These are phyloP conservation scores for Pilasporangium apinafurcum DNA, from an alignment of 352 stramenopile genomes.

Conservation along the genomic window DNA sequence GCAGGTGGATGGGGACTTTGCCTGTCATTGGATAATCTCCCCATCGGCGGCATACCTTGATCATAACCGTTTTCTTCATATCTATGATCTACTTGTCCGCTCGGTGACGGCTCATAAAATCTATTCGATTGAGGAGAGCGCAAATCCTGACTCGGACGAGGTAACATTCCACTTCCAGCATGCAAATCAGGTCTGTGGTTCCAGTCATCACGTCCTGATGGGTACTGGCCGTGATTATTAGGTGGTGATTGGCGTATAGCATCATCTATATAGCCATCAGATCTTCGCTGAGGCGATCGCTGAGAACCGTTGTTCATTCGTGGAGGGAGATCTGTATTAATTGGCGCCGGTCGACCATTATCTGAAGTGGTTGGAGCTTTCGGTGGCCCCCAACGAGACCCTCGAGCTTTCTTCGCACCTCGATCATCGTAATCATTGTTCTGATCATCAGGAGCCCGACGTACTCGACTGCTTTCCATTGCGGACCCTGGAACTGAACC, in stretches of 20 bases:
- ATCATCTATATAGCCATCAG: not conserved
- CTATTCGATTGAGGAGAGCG: not conserved
- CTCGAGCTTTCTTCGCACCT: constrained; percentile 49
- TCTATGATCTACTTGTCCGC: not conserved
- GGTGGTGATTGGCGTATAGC: not conserved
- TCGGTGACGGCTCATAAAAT: constrained; percentile 1
- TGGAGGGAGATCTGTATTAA: constrained; percentile 20
- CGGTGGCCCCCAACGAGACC: constrained; percentile 64
- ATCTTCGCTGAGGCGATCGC: constrained; percentile 7
- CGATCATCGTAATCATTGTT: constrained; percentile 28
- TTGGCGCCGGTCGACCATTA: constrained; percentile 36
- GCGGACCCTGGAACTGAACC: constrained; percentile 2
- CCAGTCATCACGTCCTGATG: not conserved
- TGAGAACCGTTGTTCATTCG: not conserved
- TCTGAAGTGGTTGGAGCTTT: constrained; percentile 18
- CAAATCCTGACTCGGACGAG: no score
- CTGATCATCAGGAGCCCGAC: constrained; percentile 18
- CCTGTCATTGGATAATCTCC: constrained; percentile 4
- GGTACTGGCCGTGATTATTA: not conserved
- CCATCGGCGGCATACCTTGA: constrained; percentile 1
- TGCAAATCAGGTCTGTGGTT: no score
- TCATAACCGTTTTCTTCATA: constrained; percentile 3
- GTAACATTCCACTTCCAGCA: no score
- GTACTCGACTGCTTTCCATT: constrained; percentile 12
- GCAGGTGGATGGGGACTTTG: constrained; percentile 9